These are phyloP conservation scores for Angomonas ambiguus DNA, from an alignment of 208 protist species.

Conservation along the genomic window DNA sequence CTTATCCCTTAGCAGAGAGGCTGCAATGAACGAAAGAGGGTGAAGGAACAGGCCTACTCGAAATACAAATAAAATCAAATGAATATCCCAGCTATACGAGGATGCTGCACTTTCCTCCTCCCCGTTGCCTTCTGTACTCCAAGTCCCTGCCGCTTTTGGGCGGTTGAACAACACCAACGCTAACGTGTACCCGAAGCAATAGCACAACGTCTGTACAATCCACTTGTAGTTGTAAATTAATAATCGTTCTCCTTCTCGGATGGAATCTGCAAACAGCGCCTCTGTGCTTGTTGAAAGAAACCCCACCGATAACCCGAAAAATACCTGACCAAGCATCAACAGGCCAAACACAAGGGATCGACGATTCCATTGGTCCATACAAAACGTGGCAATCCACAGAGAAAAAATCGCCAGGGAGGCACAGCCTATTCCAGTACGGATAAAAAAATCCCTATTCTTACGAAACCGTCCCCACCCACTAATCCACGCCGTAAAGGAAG, in stretches of 20 bases:
- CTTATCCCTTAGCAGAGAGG: background rate
- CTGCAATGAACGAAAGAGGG: background rate
- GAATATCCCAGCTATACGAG: background rate
- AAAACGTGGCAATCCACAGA: background rate
- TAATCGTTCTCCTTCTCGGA: conserved; percentile 29
- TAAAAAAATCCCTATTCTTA: background rate
- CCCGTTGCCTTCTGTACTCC: too few species aligned
- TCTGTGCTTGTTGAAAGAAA: conserved; percentile 38
- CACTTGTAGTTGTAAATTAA: conserved; percentile 67
- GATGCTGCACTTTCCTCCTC: too few species aligned
- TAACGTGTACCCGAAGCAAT: conserved; percentile 36
- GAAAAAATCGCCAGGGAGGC: background rate
- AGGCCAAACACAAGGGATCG: background rate
- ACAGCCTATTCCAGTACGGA: background rate
- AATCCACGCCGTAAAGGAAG: background rate
- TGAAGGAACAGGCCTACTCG: background rate
- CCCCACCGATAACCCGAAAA: background rate
- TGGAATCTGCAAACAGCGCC: conserved; percentile 63
- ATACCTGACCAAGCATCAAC: background rate
- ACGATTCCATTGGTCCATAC: background rate
- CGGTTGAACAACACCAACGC: conserved; percentile 35
- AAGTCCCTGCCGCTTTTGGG: too few species aligned
- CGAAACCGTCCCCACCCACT: background rate
- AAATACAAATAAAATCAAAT: background rate
- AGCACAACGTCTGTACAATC: conserved; percentile 54